A percentile compares a stretch with the other conserved stretches of the same genome.
Conservation (phyloP, 106 monocot species). For the Apostasia ramifera region DNA sequence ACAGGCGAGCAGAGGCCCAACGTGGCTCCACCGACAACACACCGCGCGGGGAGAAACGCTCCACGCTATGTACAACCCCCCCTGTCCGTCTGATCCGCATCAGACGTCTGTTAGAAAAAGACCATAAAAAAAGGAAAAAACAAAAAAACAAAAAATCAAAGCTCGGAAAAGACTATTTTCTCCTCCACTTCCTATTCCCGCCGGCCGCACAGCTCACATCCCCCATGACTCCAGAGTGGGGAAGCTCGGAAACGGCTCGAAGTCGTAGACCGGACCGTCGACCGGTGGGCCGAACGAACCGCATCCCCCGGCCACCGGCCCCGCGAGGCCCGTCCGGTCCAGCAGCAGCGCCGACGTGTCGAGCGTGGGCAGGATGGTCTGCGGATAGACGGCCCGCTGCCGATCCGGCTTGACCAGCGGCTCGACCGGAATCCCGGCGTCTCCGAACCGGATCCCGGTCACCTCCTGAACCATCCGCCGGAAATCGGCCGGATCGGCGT, state of each 20-base stretch:
- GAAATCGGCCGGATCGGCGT: slow-evolving; percentile 55
- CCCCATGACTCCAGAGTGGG: slow-evolving; percentile 62
- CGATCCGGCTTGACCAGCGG: slow-evolving; percentile 15
- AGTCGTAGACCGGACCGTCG: slow-evolving; percentile 18
- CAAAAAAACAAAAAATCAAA: not conserved
- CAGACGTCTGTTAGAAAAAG: slow-evolving; percentile 6
- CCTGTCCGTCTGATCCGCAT: slow-evolving; percentile 4
- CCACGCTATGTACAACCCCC: not conserved
- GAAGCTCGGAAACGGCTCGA: slow-evolving; percentile 33
- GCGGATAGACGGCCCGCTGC: slow-evolving; percentile 3
- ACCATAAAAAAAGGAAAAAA: not conserved
- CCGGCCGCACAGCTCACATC: slow-evolving; percentile 12
- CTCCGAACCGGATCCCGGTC: slow-evolving; percentile 32
- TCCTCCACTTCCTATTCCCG: not conserved
- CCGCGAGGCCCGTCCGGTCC: slow-evolving; percentile 7
- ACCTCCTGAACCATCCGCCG: slow-evolving; percentile 67
- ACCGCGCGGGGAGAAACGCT: slow-evolving; percentile 2
- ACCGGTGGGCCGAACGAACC: slow-evolving; percentile 1
- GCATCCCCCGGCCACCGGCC: not conserved
- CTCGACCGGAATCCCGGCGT: not conserved
- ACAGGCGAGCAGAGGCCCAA: not conserved
- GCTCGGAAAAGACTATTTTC: too few relatives aligned
- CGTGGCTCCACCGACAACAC: not conserved
- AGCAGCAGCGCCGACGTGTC: slow-evolving; percentile 33
- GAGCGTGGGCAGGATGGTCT: slow-evolving; percentile 33